Evolutionary conservation across 2,329 filamentous ascomycete genomes (phyloP).

Genomic region (Fusarium subtropicale): DNA sequence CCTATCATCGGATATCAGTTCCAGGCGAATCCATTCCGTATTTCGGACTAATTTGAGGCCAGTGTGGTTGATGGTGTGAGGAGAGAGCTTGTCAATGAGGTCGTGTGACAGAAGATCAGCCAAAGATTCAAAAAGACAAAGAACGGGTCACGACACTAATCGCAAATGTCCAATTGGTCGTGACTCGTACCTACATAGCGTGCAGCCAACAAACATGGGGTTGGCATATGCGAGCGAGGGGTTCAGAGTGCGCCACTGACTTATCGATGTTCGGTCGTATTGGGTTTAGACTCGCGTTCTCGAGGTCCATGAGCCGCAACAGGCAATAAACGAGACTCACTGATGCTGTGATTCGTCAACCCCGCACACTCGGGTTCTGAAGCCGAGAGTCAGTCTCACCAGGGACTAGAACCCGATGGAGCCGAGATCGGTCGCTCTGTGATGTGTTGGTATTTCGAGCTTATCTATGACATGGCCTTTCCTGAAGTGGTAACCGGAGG

Average conservation of each 20-base stretch:
- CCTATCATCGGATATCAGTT: neutral
- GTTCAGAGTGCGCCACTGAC: neutral
- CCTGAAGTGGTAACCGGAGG: neutral
- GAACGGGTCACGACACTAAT: conserved; percentile 1
- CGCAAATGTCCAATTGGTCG: neutral
- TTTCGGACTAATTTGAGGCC: neutral
- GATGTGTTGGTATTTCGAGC: neutral
- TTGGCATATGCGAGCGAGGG: neutral
- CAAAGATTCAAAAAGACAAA: neutral
- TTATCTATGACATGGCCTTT: neutral
- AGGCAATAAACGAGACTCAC: neutral
- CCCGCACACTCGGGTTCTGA: conserved; percentile 4
- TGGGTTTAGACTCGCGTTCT: conserved; percentile 6
- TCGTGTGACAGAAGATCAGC: conserved; percentile 14
- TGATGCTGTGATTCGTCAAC: neutral
- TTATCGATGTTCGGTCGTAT: conserved; percentile 1
- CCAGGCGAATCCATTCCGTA: neutral
- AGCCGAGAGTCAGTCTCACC: conserved; percentile 2
- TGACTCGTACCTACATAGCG: neutral
- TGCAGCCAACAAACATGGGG: neutral
- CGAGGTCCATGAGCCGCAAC: conserved; percentile 8
- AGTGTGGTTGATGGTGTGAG: conserved; percentile 9
- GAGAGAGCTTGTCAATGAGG: neutral
- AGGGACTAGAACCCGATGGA: conserved; percentile 1
- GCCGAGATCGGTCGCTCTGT: conserved; percentile 1